Conservation (phyloP, 306 rosid genomes). For the Rosa rugosa region DNA sequence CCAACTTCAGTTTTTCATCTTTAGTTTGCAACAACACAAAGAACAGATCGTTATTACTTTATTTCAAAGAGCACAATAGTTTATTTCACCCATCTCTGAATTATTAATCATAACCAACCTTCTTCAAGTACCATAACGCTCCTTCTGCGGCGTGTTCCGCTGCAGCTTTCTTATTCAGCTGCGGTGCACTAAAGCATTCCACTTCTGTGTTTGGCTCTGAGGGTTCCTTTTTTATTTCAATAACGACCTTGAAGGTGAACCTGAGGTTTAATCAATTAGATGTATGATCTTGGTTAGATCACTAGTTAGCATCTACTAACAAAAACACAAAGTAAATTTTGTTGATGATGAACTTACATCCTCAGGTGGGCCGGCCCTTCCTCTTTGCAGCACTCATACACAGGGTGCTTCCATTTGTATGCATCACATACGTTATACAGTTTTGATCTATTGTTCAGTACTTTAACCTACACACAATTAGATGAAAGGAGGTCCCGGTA, state of each 20-base stretch:
- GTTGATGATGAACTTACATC: slow-evolving; percentile 38
- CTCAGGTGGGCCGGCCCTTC: slow-evolving; percentile 64
- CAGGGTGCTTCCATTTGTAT: slow-evolving; percentile 44
- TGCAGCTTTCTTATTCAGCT: slow-evolving; percentile 51
- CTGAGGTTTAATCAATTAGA: slow-evolving; percentile 30
- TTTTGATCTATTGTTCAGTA: slow-evolving; percentile 11
- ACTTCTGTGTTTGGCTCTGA: slow-evolving; percentile 13
- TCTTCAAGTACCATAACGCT: slow-evolving; percentile 59
- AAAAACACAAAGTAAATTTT: neutral
- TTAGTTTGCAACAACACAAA: too few species aligned
- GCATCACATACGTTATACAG: slow-evolving; percentile 56
- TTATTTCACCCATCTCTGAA: slow-evolving; percentile 16
- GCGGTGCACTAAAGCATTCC: slow-evolving; percentile 63
- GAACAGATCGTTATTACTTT: too few species aligned
- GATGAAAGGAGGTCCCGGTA: neutral
- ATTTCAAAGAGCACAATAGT: too few species aligned
- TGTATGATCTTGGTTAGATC: neutral
- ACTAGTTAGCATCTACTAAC: neutral
- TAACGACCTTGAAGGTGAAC: slow-evolving; percentile 58
- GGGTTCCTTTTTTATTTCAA: slow-evolving; percentile 35
- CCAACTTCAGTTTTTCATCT: too few species aligned
- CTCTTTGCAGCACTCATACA: slow-evolving; percentile 63
- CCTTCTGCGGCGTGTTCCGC: slow-evolving; percentile 41
- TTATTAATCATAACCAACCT: slow-evolving; percentile 19
- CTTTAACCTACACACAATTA: slow-evolving; percentile 14